Conservation (phyloP, 139 green algal genomes). For the Parachlorella kessleri region DNA sequence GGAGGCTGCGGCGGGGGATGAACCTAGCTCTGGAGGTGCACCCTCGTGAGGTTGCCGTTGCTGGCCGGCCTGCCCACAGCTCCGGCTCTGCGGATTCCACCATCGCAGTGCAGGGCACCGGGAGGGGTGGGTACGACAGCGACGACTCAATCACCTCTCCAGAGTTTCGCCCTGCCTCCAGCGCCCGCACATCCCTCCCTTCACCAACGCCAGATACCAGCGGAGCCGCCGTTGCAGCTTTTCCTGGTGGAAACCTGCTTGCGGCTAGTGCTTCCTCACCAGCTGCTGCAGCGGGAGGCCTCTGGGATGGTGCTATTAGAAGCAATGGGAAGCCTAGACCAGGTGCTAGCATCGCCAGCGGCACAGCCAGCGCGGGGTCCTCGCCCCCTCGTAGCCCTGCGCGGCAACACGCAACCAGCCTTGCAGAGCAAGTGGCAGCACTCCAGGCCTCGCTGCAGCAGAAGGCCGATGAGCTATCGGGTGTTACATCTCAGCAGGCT, state of each 20-base stretch:
- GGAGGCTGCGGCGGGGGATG: not conserved
- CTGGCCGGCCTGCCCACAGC: not conserved
- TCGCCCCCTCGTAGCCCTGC: not conserved
- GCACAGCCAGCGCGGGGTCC: not conserved
- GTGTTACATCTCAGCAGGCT: not conserved
- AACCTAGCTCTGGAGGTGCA: not conserved
- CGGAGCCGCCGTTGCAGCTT: no score
- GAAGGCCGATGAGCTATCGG: not conserved
- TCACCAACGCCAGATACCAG: not conserved
- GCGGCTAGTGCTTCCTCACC: no score
- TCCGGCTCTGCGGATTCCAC: not conserved
- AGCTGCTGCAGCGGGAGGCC: no score
- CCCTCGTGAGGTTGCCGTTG: no score
- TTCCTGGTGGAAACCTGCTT: no score
- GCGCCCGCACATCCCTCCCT: not conserved
- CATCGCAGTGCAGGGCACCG: not conserved
- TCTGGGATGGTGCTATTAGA: no score
- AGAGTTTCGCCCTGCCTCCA: not conserved
- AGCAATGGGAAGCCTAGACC: no score
- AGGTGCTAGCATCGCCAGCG: not conserved
- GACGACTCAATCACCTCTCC: conserved; percentile 28
- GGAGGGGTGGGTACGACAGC: not conserved
- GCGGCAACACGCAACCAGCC: not conserved
- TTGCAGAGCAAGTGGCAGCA: not conserved
- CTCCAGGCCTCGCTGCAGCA: not conserved